Evolutionary conservation across 306 rosid genomes (phyloP), one percentile per base, ranked within the genome.

Genomic region (Crotalaria pallida): DNA sequence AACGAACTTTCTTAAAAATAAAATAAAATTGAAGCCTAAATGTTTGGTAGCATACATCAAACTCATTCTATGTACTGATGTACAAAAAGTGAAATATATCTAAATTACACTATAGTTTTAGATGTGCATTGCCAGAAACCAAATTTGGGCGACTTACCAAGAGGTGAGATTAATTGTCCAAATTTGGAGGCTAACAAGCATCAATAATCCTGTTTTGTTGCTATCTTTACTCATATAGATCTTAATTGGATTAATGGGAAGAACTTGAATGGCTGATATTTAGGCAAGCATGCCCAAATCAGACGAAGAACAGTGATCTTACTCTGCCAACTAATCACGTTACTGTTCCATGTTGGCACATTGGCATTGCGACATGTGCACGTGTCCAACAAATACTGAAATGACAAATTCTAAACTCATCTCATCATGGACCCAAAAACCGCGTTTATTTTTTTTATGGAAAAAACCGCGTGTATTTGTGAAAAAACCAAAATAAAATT

Each of bases 351-450:
- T 29, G 49, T 29, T 65, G 71, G 21, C 66, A 64, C 44, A 57
- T 57, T 62, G 6, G 6, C 8, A 26, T 17, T 15, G 13, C 16
- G 67, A 21, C 81, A 71, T 5, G 58, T 81, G 81, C 81, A 71
- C 5, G 58, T 81, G 81, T 62, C 56, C 60, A 33, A 5, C 15
- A 65, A 19, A 29, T 56, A 17, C 56, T 16, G 0, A 49, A 26
- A 29, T 22, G 33, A 18, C 55, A 50, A 27, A 11, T 21, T 47
- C 61, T 45, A 56, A 79, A 60, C 44, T 70, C 24, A 1, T 29
- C 1, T 31, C 36, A 31, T 31, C 34, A 29, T 3, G 34, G 7
- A 29, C 34, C 36, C 36, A 5, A 5, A 31, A 31, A 31, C 36
- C 36, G 1, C 6, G 36, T 31, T 5, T 27, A 3, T 27, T 27